Evolutionary conservation across 2,329 filamentous ascomycete species (phyloP).

Genomic region (Exophiala mesophila): DNA sequence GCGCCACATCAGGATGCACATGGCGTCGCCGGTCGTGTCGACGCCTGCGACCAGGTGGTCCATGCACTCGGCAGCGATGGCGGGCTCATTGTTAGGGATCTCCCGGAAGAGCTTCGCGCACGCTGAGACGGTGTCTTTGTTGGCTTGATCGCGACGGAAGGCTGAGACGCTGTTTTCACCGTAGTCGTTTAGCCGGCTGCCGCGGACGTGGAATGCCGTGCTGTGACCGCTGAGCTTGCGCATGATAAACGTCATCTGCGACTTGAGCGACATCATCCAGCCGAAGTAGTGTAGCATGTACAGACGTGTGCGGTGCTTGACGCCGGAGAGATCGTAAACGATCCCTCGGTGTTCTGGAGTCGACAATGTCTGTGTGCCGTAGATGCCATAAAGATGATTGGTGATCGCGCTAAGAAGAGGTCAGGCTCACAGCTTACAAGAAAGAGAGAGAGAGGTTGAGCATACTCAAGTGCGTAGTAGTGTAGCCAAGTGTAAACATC

Average conservation of each 20-base stretch:
- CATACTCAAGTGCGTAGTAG: slow-evolving; percentile 64
- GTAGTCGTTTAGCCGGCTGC: slow-evolving; percentile 51
- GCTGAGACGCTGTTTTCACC: slow-evolving; percentile 54
- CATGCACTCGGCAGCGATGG: slow-evolving; percentile 62
- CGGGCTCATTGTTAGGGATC: slow-evolving; percentile 11
- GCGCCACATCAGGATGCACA: slow-evolving; percentile 68
- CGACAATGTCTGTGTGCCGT: slow-evolving; percentile 10
- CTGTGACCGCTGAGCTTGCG: slow-evolving; percentile 53
- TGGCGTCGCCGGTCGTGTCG: slow-evolving; percentile 65
- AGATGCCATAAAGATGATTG: slow-evolving; percentile 13
- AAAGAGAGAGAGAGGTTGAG: slow-evolving; percentile 29
- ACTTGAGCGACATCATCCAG: slow-evolving; percentile 6
- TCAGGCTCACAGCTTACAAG: slow-evolving; percentile 1
- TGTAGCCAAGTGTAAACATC: slow-evolving; percentile 53
- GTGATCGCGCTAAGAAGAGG: slow-evolving; percentile 11
- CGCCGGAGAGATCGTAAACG: slow-evolving; percentile 15
- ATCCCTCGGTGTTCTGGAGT: slow-evolving; percentile 7
- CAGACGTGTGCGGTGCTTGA: slow-evolving; percentile 12
- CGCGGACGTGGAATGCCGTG: slow-evolving; percentile 38
- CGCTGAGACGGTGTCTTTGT: slow-evolving; percentile 43
- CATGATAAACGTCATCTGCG: slow-evolving; percentile 52
- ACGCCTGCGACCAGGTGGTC: slow-evolving; percentile 69
- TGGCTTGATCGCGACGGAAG: slow-evolving; percentile 57
- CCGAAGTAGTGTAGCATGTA: slow-evolving; percentile 15
- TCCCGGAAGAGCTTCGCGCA: slow-evolving; percentile 47